phyloP scores from a whole-genome alignment of 768 basidiomycete genomes.

The Boletus edulis region DNA sequence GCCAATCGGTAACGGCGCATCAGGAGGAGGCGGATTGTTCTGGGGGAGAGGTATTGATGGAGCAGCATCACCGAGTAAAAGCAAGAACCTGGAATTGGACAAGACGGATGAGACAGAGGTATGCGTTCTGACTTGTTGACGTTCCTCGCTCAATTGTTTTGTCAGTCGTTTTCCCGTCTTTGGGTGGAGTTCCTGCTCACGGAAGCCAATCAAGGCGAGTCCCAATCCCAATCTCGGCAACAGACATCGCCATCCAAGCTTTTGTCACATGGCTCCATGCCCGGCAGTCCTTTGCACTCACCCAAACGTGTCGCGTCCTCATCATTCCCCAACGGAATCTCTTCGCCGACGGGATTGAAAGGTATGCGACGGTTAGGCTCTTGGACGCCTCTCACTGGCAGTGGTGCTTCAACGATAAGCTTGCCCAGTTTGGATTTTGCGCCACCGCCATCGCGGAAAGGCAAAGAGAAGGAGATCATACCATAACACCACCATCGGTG shows the following conservation, averaged over 20 bases:
- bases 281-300: slow-evolving; percentile 33
- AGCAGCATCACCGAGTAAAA: slow-evolving; percentile 27
- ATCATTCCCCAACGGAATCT: background rate
- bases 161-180: slow-evolving; percentile 90
- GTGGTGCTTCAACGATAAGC: slow-evolving; percentile 32
- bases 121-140: background rate
- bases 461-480: slow-evolving; percentile 42
- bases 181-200: slow-evolving; percentile 99
- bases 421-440: slow-evolving; percentile 37
- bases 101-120: slow-evolving; percentile 88
- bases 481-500: slow-evolving; percentile 6
- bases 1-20: slow-evolving; percentile 18
- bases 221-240: slow-evolving; percentile 17
- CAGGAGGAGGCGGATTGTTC: slow-evolving; percentile 19
- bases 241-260: slow-evolving; percentile 18
- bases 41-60: slow-evolving; percentile 25
- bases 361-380: slow-evolving; percentile 38
- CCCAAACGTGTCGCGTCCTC: slow-evolving; percentile 16
- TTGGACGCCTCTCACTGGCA: slow-evolving; percentile 34
- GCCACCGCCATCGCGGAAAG: slow-evolving; percentile 42
- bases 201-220: slow-evolving; percentile 59
- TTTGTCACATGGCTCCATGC: slow-evolving; percentile 37
- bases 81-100: slow-evolving; percentile 55
- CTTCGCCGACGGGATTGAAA: slow-evolving; percentile 26
- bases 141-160: background rate